These are phyloP conservation scores for Bidens hawaiensis DNA, from an alignment of 140 eudicot species.

Conservation along the genomic window DNA sequence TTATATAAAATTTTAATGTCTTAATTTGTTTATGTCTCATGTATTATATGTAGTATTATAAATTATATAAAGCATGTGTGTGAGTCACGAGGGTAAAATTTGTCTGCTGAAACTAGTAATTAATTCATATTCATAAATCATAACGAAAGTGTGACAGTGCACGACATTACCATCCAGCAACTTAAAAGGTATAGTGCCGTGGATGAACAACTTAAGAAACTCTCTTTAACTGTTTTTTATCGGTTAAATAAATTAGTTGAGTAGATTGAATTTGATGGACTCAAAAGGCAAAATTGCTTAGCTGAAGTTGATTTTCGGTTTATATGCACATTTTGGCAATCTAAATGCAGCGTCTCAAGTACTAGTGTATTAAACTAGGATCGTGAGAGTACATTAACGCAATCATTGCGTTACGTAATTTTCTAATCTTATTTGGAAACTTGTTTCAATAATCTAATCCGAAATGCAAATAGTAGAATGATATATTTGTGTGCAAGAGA, in stretches of 20 bases:
- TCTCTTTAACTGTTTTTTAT: neutral
- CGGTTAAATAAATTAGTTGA: neutral
- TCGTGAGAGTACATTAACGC: neutral
- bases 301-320: neutral
- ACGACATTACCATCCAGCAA: conserved; percentile 7
- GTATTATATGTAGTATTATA: no score
- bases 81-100: neutral
- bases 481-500: neutral
- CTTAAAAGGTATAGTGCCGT: neutral
- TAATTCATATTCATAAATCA: neutral
- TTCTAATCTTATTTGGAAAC: conserved; percentile 5
- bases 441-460: conserved; percentile 5
- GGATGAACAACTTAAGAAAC: neutral
- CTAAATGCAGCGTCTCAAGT: neutral
- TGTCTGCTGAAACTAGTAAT: neutral
- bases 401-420: conserved; percentile 1
- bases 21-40: no score
- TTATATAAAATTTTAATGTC: no score
- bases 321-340: neutral
- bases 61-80: neutral
- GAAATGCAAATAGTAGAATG: neutral
- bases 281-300: neutral
- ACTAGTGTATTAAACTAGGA: no score
- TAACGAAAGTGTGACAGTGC: conserved; percentile 10
- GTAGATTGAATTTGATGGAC: neutral